Conservation (phyloP, 441 rosid species). For the Pelargonium hybrid region DNA sequence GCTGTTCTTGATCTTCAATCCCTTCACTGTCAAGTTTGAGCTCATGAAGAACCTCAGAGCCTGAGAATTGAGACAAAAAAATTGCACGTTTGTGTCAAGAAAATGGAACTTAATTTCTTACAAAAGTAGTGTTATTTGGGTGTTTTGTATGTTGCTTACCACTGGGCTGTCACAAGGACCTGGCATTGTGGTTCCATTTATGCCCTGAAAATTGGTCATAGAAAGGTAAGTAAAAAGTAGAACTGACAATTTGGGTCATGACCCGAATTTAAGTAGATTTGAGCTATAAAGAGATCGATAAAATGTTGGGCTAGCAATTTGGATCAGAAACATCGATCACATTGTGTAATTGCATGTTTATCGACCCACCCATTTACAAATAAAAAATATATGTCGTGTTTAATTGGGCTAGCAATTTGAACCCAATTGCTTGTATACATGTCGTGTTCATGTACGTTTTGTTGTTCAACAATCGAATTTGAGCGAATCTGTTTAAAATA, state of each 20-base stretch:
- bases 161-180: conserved; percentile 45
- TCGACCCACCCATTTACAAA: no score
- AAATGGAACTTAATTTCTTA: neutral
- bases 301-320: neutral
- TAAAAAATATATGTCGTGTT: no score
- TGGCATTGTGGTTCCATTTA: conserved; percentile 22
- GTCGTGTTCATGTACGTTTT: no score
- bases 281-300: neutral
- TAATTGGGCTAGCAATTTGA: no score
- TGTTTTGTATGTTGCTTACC: conserved; percentile 19
- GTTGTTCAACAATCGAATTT: no score
- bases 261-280: no score
- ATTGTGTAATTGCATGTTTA: no score
- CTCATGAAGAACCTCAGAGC: conserved; percentile 39
- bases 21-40: conserved; percentile 30
- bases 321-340: no score
- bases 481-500: no score
- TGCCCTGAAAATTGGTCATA: conserved; percentile 17
- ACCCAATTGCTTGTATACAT: no score
- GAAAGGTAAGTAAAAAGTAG: neutral
- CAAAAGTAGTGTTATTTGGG: neutral
- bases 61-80: conserved; percentile 13
- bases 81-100: neutral
- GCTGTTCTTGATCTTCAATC: conserved; percentile 32
- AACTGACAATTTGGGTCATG: neutral